phyloP scores from a whole-genome alignment of 2,329 filamentous ascomycete genomes.

The Alternaria metachromatica region DNA sequence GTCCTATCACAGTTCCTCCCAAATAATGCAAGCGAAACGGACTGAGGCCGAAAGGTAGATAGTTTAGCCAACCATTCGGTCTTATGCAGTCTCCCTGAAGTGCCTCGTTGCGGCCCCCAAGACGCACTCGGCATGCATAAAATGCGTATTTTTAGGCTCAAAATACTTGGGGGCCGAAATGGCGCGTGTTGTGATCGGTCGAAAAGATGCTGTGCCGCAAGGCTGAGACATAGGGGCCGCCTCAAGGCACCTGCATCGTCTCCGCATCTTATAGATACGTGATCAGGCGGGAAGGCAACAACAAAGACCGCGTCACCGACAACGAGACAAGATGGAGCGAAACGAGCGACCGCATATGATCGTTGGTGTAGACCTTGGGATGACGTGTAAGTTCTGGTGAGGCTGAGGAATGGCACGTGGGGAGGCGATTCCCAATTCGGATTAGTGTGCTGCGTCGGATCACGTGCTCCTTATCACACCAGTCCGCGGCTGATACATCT shows the following conservation, averaged over 20 bases:
- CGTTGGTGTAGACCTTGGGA: constrained; percentile 45
- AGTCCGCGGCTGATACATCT: not conserved
- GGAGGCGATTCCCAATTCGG: not conserved
- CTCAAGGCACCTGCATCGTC: constrained; percentile 4
- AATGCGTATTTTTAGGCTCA: not conserved
- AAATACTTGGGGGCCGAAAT: constrained; percentile 7
- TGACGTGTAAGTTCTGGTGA: constrained; percentile 44
- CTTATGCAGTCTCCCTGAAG: not conserved
- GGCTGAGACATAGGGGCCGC: constrained; percentile 24
- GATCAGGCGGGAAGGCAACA: constrained; percentile 1
- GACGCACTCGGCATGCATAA: not conserved
- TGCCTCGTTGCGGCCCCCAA: not conserved
- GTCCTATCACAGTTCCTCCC: no score
- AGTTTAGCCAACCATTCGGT: no score
- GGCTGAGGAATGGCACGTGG: not conserved
- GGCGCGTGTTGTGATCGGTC: constrained; percentile 7
- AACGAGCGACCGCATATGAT: constrained; percentile 42
- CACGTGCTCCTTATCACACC: constrained; percentile 6
- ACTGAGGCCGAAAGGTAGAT: no score
- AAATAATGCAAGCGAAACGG: no score
- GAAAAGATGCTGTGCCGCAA: constrained; percentile 26
- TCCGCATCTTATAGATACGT: constrained; percentile 6
- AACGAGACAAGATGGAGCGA: constrained; percentile 17
- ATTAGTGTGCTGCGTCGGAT: not conserved
- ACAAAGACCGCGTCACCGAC: not conserved